Base-by-base conservation (phyloP, 805 yeast species). In the Candida nitratophila region DNA sequence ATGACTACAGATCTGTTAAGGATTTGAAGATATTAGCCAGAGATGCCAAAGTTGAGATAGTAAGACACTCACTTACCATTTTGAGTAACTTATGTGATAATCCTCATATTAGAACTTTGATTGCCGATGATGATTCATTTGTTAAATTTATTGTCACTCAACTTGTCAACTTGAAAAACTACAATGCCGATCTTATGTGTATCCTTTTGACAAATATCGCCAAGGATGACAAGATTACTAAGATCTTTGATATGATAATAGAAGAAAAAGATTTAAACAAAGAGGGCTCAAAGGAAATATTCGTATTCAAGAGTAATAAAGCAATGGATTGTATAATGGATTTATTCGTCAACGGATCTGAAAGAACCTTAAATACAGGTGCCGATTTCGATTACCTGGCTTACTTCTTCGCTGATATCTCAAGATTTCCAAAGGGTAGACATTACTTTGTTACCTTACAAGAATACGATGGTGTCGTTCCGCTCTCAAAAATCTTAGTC, bases 161-260 rank as follows among this genome's bases (percentile, higher is more conserved):
- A 43, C 73, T 83, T 33, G 63, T 78, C 49, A 77, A 74, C 45
- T 61, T 79, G 32, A 68, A 70, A 7, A 84, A 87, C 57, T 59
- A 74, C 24, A 79, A 81, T 60, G 86, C 95, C 5, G 96, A 89
- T 53, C 73, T 88, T 49, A 82, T 80, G 74, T 79, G 90, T 56
- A 90, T 93, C 49, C 68, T 93, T 46, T 72, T 93, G 52, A 80
- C 96, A 24, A 93, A 93, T 59, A 59, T 93, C 54, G 91, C 96
- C 19, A 88, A 90, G 55, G 79, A 79, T 51, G 88, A 85, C 53
- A 64, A 68, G 17, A 78, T 87, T 39, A 70, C 76, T 39, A 67
- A 66, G 44, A 56, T 86, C 0, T 71, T 86, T 39, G 65, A 69
- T 16, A 50, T 64, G 57, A 50, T 60, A 21, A 51, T 65, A 47